These are phyloP conservation scores for Gleditsia sinensis DNA, from an alignment of 306 rosid species.

Conservation along the genomic window DNA sequence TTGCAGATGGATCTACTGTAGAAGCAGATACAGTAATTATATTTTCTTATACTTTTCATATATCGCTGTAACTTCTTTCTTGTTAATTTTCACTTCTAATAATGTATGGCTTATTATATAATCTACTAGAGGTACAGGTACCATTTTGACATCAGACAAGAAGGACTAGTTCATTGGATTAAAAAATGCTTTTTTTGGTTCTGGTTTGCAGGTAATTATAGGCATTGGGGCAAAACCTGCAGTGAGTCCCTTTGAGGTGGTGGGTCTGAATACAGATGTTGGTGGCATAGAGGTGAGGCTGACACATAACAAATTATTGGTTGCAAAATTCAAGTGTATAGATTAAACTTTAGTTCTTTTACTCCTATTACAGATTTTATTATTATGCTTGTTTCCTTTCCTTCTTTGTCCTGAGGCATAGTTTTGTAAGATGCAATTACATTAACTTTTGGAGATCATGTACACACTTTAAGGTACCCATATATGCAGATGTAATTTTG, in stretches of 20 bases:
- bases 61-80: neutral
- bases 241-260: conserved; percentile 73
- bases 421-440: conserved; percentile 10
- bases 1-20: conserved; percentile 74
- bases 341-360: conserved; percentile 2
- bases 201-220: conserved; percentile 65
- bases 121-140: conserved; percentile 12
- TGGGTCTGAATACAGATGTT: conserved; percentile 65
- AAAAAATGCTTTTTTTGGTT: conserved; percentile 28
- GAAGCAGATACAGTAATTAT: conserved; percentile 81
- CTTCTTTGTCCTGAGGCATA: neutral
- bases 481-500: conserved; percentile 19
- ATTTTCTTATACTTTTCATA: conserved; percentile 3
- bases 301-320: conserved; percentile 3
- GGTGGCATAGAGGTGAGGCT: conserved; percentile 82
- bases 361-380: neutral
- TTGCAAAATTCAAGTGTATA: conserved; percentile 15
- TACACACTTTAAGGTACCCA: conserved; percentile 7
- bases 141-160: conserved; percentile 10
- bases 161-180: conserved; percentile 2
- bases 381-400: neutral
- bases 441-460: conserved; percentile 10
- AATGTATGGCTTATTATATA: conserved; percentile 10
- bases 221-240: conserved; percentile 95
- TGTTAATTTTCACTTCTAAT: conserved; percentile 16